Percentiles rank a stretch among this genome's conserved stretches.
These are phyloP conservation scores for Trametes gibbosa DNA, from an alignment of 768 basidiomycete genomes.

Conservation along the genomic window DNA sequence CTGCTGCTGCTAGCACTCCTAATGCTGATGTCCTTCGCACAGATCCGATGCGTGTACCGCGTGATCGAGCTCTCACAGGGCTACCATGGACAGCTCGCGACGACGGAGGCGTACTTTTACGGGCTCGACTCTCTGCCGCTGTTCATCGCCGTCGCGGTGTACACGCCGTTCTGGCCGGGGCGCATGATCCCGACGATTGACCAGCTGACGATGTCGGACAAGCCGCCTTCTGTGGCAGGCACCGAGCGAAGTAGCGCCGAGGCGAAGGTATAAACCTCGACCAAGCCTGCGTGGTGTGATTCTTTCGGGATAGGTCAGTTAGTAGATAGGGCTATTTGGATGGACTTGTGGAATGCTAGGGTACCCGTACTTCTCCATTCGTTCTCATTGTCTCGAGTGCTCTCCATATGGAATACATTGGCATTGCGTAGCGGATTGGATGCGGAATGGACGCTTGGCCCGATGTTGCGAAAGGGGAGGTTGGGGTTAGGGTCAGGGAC, in stretches of 20 bases:
- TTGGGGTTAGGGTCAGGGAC: slow-evolving; percentile 10
- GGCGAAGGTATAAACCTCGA: not conserved
- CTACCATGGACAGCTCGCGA: slow-evolving; percentile 54
- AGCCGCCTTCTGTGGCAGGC: not conserved
- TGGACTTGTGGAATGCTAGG: too few relatives aligned
- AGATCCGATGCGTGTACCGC: slow-evolving; percentile 63
- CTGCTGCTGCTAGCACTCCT: too few relatives aligned
- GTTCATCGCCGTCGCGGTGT: slow-evolving; percentile 55
- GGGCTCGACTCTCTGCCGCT: slow-evolving; percentile 66
- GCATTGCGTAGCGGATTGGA: too few relatives aligned
- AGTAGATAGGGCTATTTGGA: too few relatives aligned
- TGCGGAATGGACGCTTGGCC: too few relatives aligned
- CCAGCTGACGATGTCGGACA: slow-evolving; percentile 1
- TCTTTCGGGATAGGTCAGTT: too few relatives aligned
- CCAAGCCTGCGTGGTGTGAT: too few relatives aligned
- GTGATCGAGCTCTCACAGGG: slow-evolving; percentile 58
- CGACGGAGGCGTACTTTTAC: slow-evolving; percentile 63
- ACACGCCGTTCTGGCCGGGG: slow-evolving; percentile 65
- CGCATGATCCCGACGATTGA: slow-evolving; percentile 41
- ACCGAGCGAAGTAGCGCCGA: slow-evolving; percentile 1
- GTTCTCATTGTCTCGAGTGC: too few relatives aligned
- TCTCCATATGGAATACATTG: too few relatives aligned
- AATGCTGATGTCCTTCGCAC: too few relatives aligned
- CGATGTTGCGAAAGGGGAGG: not conserved
- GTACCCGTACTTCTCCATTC: too few relatives aligned